Conservation (phyloP, 306 rosid species). For the Benincasa hispida region DNA sequence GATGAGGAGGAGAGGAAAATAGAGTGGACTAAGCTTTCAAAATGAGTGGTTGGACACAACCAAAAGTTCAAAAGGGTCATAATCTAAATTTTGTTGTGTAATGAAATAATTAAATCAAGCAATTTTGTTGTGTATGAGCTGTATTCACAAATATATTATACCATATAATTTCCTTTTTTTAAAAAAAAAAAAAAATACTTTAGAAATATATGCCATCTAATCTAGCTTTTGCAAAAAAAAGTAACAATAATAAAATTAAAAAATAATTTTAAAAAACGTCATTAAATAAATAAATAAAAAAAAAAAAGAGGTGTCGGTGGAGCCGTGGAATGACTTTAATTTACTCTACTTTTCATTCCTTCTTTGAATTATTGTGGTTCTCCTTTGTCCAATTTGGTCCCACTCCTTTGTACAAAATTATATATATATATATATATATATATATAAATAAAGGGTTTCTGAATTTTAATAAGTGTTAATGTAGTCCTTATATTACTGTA, state of each 20-base stretch:
- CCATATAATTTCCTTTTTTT: background rate
- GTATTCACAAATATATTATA: background rate
- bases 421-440: too few relatives aligned
- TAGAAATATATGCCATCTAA: background rate
- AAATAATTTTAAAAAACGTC: too few relatives aligned
- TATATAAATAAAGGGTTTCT: too few relatives aligned
- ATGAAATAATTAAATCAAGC: background rate
- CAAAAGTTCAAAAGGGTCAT: background rate
- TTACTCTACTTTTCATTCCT: background rate
- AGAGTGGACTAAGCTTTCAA: background rate
- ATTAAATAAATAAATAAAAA: background rate
- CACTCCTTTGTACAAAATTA: background rate
- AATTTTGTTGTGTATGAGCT: slow-evolving; percentile 1
- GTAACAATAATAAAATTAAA: too few relatives aligned
- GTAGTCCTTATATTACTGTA: too few relatives aligned
- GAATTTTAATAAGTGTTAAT: too few relatives aligned
- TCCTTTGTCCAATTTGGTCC: background rate
- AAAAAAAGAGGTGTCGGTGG: background rate
- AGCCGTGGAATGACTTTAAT: background rate
- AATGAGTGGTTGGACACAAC: background rate
- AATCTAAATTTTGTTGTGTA: background rate
- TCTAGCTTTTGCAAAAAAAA: background rate
- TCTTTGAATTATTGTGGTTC: background rate
- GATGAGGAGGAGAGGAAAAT: background rate
- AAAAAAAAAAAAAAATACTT: background rate